Conservation (phyloP, 225 moss, liverwort and hornwort genomes). For the Asterella californica region DNA sequence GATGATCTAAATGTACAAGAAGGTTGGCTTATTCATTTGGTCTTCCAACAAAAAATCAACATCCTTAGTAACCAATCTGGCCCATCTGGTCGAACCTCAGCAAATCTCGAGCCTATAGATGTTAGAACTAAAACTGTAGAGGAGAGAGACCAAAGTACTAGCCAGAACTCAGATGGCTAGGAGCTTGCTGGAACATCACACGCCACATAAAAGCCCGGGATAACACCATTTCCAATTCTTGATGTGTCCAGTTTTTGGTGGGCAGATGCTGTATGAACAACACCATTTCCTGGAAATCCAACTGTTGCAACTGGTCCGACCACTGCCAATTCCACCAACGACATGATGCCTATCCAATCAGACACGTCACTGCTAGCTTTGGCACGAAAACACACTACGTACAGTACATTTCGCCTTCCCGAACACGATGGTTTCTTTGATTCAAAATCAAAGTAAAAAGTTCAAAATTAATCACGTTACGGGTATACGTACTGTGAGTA, state of each 20-base stretch:
- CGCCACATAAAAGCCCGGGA: slow-evolving; percentile 99
- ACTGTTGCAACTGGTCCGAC: slow-evolving; percentile 90
- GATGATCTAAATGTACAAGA: slow-evolving; percentile 23
- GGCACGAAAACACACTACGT: background rate
- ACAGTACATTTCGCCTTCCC: background rate
- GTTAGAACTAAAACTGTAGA: background rate
- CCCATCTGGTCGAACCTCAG: background rate
- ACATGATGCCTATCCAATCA: background rate
- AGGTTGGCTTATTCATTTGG: slow-evolving; percentile 18
- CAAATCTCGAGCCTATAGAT: slow-evolving; percentile 7
- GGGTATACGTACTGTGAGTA: slow-evolving; percentile 69
- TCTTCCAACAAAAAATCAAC: slow-evolving; percentile 20
- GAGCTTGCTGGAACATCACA: slow-evolving; percentile 97
- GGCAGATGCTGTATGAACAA: slow-evolving; percentile 90
- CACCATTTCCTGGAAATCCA: slow-evolving; percentile 99
- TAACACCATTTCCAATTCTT: slow-evolving; percentile 94
- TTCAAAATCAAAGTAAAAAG: background rate
- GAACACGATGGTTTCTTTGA: background rate
- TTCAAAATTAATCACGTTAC: background rate
- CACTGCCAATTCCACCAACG: slow-evolving; percentile 58
- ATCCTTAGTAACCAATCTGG: slow-evolving; percentile 20
- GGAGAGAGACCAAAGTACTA: slow-evolving; percentile 27
- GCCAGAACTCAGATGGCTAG: slow-evolving; percentile 84
- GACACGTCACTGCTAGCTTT: background rate
- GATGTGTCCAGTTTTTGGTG: slow-evolving; percentile 91